Base-by-base conservation (phyloP, 768 basidiomycete genomes). In the Macrolepiota albuminosa region DNA sequence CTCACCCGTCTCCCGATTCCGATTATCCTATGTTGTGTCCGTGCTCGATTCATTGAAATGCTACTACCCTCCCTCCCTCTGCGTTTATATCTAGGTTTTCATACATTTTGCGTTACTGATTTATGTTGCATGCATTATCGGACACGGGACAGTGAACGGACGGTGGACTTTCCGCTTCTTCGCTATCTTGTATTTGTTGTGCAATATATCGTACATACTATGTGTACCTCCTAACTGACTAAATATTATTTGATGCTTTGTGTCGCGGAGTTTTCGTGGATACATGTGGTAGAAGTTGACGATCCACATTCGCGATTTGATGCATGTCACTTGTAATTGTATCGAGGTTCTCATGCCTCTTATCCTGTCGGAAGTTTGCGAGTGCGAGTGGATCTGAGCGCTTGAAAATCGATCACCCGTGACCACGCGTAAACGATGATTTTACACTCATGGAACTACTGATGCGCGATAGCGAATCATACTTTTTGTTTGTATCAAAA, bases 141-240 rank as follows among this genome's bases (percentile, higher is more conserved):
- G 73, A 73, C 73, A 72, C 70, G 74, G 80, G 78, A 81, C 77
- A 75, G 76, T 80, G 78, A 80, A 81, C 76, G 82, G 81, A 83
- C 81, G 42, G 72, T 73, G 78, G 80, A 79, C 74, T 69, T 53
- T 73, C 75, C 75, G 77, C 68, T 73, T 75, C 73, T 76, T 79
- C 77, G 77, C 75, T 78, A 70, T 71, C 72, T 76, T 83, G 81
- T 81, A 80, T 74, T 76, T 72, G 71, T 79, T 71, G 66, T 67
- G 64, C 67, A 67, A 63, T 66, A 66, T 67, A 63, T 62, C 58
- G 43, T 61, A 48, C 36, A 56, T 47, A 56, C 45, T 47, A 47
- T 56, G 55, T 47, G 54, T 40, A 43, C 45, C 9, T 14, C 36
- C 37, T 33, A 26, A 50, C 47, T 48, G 10, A 48, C 39, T 50